These are phyloP conservation scores for Tetragonia tetragonoides DNA, from an alignment of 148 eudicot genomes.

Conservation along the genomic window DNA sequence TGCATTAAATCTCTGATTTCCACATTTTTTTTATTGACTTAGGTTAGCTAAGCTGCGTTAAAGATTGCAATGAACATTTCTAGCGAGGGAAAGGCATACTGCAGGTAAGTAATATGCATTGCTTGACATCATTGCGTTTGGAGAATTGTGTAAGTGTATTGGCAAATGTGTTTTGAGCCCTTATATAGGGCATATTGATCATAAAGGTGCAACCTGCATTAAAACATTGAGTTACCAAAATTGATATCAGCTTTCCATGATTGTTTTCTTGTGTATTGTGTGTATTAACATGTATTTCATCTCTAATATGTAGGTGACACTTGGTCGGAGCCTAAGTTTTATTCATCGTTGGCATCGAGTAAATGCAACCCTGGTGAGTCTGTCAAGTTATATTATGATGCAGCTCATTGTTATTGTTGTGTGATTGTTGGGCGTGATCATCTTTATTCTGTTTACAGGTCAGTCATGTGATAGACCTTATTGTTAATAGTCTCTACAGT, in stretches of 20 bases:
- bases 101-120: no score
- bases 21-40: no score
- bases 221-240: no score
- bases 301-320: slow-evolving; percentile 33
- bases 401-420: neutral
- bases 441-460: slow-evolving; percentile 49
- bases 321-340: slow-evolving; percentile 38
- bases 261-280: neutral
- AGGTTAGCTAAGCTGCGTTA: no score
- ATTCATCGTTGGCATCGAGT: slow-evolving; percentile 38
- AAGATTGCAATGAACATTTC: no score
- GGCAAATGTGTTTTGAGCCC: no score
- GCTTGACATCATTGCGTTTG: no score
- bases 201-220: no score
- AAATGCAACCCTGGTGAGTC: slow-evolving; percentile 28
- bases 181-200: no score
- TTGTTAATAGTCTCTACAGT: slow-evolving; percentile 94
- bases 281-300: neutral
- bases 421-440: neutral
- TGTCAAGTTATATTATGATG: neutral
- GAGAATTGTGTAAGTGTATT: no score
- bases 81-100: no score
- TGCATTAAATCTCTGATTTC: no score
- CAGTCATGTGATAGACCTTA: slow-evolving; percentile 96
- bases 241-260: neutral